phyloP scores from a whole-genome alignment of 805 yeast species.

The Lipomyces sp. region DNA sequence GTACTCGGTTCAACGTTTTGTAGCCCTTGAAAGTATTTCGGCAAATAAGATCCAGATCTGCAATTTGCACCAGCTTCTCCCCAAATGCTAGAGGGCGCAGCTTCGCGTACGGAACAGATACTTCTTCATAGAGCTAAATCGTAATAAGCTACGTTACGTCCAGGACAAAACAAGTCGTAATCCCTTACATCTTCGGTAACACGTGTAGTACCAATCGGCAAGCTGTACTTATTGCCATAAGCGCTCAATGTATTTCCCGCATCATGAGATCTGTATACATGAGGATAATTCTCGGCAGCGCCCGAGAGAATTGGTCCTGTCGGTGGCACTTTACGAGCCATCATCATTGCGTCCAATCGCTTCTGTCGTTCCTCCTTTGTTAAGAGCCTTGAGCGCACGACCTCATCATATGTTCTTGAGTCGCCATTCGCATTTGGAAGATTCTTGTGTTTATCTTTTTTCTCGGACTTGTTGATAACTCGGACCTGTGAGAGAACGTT shows the following conservation, averaged over 20 bases:
- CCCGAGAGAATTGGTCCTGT: slow-evolving; percentile 13
- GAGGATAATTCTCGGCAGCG: slow-evolving; percentile 69
- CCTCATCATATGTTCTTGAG: slow-evolving; percentile 1
- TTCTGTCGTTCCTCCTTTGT: slow-evolving; percentile 38
- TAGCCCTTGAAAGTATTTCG: slow-evolving; percentile 83
- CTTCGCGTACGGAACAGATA: slow-evolving; percentile 77
- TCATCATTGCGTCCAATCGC: slow-evolving; percentile 37
- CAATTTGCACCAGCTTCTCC: slow-evolving; percentile 59
- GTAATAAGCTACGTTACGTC: slow-evolving; percentile 50
- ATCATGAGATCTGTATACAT: slow-evolving; percentile 76
- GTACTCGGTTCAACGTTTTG: slow-evolving; percentile 79
- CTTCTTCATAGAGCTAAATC: slow-evolving; percentile 68
- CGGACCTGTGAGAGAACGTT: slow-evolving; percentile 24
- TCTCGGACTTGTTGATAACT: slow-evolving; percentile 12
- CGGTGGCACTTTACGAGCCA: slow-evolving; percentile 37
- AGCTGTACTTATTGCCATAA: slow-evolving; percentile 75
- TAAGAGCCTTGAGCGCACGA: slow-evolving; percentile 17
- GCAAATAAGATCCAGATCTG: slow-evolving; percentile 75
- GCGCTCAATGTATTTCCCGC: slow-evolving; percentile 73
- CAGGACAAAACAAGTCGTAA: background rate
- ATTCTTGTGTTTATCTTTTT: slow-evolving; percentile 8
- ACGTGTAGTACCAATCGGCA: slow-evolving; percentile 79
- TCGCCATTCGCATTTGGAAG: slow-evolving; percentile 5
- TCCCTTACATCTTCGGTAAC: slow-evolving; percentile 35
- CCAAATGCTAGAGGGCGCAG: slow-evolving; percentile 49